Conservation (phyloP, 352 stramenopile genomes). For the Albugo candida region DNA sequence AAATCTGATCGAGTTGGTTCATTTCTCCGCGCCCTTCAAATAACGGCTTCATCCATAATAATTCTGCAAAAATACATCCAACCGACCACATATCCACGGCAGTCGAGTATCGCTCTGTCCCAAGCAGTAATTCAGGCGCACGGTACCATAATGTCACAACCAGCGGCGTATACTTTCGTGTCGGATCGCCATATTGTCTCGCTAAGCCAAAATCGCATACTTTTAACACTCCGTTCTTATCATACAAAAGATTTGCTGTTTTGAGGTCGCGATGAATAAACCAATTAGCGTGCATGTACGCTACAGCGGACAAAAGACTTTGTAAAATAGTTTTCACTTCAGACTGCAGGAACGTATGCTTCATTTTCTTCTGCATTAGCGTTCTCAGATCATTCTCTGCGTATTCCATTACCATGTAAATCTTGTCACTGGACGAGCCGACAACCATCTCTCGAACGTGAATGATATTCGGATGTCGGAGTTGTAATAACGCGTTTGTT, state of each 20-base stretch:
- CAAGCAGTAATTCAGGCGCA: conserved; percentile 84
- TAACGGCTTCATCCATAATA: conserved; percentile 85
- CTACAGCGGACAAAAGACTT: conserved; percentile 78
- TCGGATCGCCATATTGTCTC: conserved; percentile 59
- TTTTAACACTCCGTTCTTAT: conserved; percentile 53
- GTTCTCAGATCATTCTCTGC: conserved; percentile 73
- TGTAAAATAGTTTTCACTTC: conserved; percentile 90
- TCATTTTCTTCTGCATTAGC: conserved; percentile 70
- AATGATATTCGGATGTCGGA: conserved; percentile 76
- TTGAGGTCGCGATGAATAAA: conserved; percentile 95
- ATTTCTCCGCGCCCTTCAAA: conserved; percentile 87
- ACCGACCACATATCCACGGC: conserved; percentile 94
- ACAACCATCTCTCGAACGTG: conserved; percentile 79
- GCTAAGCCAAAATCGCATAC: conserved; percentile 77
- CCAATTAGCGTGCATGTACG: conserved; percentile 85
- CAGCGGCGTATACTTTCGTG: conserved; percentile 69
- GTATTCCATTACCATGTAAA: conserved; percentile 87
- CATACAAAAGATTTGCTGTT: conserved; percentile 94
- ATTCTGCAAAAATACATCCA: conserved; percentile 93
- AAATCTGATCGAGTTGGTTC: conserved; percentile 94
- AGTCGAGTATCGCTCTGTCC: conserved; percentile 82
- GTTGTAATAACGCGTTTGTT: conserved; percentile 63
- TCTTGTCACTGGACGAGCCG: conserved; percentile 67
- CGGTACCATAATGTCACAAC: conserved; percentile 92
- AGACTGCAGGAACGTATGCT: conserved; percentile 58